These are phyloP conservation scores for Phytophthora parvispora DNA, from an alignment of 352 stramenopile genomes.

Conservation along the genomic window DNA sequence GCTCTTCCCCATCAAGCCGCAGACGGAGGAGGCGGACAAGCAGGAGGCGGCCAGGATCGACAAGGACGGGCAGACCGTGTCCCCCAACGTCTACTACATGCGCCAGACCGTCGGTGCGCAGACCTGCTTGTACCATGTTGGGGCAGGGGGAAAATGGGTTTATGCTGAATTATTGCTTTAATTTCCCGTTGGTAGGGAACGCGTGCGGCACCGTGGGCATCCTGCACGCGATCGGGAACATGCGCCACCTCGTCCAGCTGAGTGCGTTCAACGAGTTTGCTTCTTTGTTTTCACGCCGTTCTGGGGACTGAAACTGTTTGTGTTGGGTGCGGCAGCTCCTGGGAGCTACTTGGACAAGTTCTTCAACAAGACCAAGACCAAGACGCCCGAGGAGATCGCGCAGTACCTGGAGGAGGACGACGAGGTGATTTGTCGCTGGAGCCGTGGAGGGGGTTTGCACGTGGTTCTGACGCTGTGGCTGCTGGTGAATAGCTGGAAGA, in stretches of 20 bases:
- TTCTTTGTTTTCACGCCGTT: background rate
- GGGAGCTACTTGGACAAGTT: conserved; percentile 88
- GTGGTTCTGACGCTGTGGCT: conserved; percentile 9
- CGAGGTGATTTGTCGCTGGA: conserved; percentile 49
- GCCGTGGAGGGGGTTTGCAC: background rate
- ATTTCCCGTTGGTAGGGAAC: no score
- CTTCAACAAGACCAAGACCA: conserved; percentile 82
- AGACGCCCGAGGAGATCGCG: conserved; percentile 86
- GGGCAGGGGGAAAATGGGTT: no score
- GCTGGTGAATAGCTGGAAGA: conserved; percentile 82
- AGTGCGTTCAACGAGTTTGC: conserved; percentile 54
- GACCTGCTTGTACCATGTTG: background rate
- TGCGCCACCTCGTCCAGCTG: conserved; percentile 73
- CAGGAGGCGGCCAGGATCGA: conserved; percentile 79
- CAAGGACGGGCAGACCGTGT: conserved; percentile 78
- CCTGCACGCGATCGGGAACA: conserved; percentile 96
- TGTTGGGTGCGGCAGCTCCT: conserved; percentile 37
- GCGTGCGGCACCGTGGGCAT: conserved; percentile 97
- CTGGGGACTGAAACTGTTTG: background rate
- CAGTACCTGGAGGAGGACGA: conserved; percentile 93
- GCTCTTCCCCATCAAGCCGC: conserved; percentile 96
- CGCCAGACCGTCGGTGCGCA: conserved; percentile 94
- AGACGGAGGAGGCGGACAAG: conserved; percentile 85
- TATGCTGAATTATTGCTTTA: no score
- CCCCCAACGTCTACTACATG: conserved; percentile 90